Base-by-base conservation (phyloP, 2,329 filamentous ascomycete species). In the Amauroascus verrucosus region DNA sequence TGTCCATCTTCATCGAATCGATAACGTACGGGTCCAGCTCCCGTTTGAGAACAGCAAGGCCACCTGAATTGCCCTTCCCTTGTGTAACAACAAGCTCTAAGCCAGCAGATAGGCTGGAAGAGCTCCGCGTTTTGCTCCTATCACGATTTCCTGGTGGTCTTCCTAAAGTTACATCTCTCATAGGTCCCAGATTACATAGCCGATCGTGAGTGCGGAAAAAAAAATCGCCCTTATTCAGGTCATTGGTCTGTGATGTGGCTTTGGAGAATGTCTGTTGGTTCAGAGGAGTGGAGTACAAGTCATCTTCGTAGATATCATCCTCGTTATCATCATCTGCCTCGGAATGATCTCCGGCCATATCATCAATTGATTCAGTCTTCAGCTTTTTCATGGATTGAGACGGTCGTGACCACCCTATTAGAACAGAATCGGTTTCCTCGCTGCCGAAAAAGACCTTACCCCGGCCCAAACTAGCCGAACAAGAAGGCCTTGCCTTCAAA, bases 381-480 rank as follows among this genome's bases (percentile, higher is more conserved):
- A 75, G 79, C 76, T 61, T 83, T 48, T 79, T 79, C 2, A 75
- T 61, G 56, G 82, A 79, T 9, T 73, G 71, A 51, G 82, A 78
- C 60, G 84, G 85, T 57, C 80, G 79, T 35, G 80, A 82, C 85
- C 89, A 96, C 20, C 86, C 84, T 24, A 98, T 66, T 3, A 98
- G 76, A 1, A 87, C 67, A 0, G 91, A 94, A 60, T 97, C 87
- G 7, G 83, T 79, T 53, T 84, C 80, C 64, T 95, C 88, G 62
- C 88, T 95, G 11, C 91, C 93, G 22, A 95, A 70, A 64, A 98
- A 98, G 30, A 97, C 65, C 16, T 78, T 76, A 9, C 83, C 82
- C 51, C 81, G 80, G 3, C 81, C 80, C 2, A 97, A 67, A 51
- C 77, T 80, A 22, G 82, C 81, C 1, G 88, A 77, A 57, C 86